Base-by-base conservation (phyloP, 2,329 filamentous ascomycete species). In the Cladosporium velox region DNA sequence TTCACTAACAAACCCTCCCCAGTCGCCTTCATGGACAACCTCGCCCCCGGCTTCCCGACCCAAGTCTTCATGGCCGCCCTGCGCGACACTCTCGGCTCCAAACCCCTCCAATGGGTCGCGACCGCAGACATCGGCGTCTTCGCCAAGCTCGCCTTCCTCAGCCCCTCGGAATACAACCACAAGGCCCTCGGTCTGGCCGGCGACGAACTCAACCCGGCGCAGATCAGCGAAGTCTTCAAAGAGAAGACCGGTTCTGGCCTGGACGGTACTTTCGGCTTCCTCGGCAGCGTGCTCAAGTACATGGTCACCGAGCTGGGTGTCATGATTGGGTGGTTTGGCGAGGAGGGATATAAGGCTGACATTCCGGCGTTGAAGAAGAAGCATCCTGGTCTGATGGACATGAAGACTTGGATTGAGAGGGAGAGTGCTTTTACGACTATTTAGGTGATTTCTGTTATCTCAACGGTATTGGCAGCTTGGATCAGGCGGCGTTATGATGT, bases 11-110 rank as follows among this genome's bases (percentile, higher is more conserved):
- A 10, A 14, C 28, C 30, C 24, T 24, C 18, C 26, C 30, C 87
- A 0, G 84, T 85, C 1, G 85, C 85, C 2, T 90, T 90, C 77
- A 86, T 89, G 80, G 87, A 90, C 66, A 87, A 89, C 76, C 70
- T 86, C 8, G 76, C 73, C 0, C 81, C 83, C 0, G 80, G 79
- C 10, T 82, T 85, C 70, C 72, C 77, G 3, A 82, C 82, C 6
- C 84, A 84, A 68, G 78, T 85, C 6, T 85, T 86, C 72, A 73
- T 82, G 3, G 81, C 85, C 0, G 79, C 80, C 0, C 78, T 82
- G 69, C 77, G 80, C 62, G 78, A 79, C 5, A 72, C 70, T n/a
- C 65, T 75, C 14, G 72, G 71, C 52, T 73, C 66, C 66, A 75
- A 73, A 59, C 66, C 71, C 8, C 69, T 75, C 52, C 80, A 83